These are phyloP conservation scores for Mycena vitilis DNA, from an alignment of 768 basidiomycete species.

Conservation along the genomic window DNA sequence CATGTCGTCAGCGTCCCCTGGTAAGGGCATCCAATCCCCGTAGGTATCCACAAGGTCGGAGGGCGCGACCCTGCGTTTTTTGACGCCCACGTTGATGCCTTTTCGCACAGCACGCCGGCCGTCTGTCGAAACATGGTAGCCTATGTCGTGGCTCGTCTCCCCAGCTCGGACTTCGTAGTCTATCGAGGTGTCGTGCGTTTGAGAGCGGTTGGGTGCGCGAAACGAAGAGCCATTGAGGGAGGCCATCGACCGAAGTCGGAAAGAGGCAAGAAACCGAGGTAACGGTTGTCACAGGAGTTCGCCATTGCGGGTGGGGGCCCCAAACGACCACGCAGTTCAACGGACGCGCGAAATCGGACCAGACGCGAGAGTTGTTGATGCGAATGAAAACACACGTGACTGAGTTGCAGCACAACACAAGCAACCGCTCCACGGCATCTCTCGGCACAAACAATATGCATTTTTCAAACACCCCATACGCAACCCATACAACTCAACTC, in stretches of 20 bases:
- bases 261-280: background rate
- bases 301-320: too few relatives aligned
- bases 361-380: too few relatives aligned
- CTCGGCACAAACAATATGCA: too few relatives aligned
- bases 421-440: too few relatives aligned
- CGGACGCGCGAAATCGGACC: too few relatives aligned
- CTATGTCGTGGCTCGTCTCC: background rate
- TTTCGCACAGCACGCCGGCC: background rate
- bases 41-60: background rate
- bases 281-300: too few relatives aligned
- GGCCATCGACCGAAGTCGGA: background rate
- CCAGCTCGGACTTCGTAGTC: conserved; percentile 2
- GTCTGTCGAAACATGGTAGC: background rate
- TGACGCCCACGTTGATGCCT: background rate
- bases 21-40: background rate
- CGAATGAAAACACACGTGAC: too few relatives aligned
- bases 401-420: too few relatives aligned
- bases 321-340: too few relatives aligned
- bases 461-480: too few relatives aligned
- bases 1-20: background rate
- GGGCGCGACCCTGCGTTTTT: background rate
- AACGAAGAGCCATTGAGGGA: background rate
- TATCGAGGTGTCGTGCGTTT: background rate
- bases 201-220: background rate
- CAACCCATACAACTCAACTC: too few relatives aligned